phyloP scores from a whole-genome alignment of 306 rosid genomes.

The Albizia julibrissin region DNA sequence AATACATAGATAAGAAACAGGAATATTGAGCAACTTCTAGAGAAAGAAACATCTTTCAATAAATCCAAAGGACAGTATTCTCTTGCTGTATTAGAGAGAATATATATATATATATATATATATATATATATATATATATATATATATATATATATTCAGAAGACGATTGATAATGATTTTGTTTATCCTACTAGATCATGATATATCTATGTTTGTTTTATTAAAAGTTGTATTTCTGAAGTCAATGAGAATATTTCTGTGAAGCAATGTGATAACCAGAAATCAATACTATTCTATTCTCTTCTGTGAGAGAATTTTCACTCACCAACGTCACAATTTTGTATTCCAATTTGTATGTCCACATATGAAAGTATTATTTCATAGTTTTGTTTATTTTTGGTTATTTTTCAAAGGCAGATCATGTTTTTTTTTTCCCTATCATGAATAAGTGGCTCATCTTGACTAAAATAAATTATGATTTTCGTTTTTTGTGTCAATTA shows the following conservation, averaged over 20 bases:
- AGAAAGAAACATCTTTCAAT: slow-evolving; percentile 49
- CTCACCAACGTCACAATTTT: slow-evolving; percentile 24
- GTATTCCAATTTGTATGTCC: slow-evolving; percentile 14
- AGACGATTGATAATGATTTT: slow-evolving; percentile 19
- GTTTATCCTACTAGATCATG: slow-evolving; percentile 27
- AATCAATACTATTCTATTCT: slow-evolving; percentile 20
- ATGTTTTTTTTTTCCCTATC: not conserved
- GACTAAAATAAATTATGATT: not conserved
- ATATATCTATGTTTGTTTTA: slow-evolving; percentile 18
- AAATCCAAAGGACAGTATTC: slow-evolving; percentile 23
- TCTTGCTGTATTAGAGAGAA: slow-evolving; percentile 24
- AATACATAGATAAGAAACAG: slow-evolving; percentile 42
- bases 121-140: not conserved
- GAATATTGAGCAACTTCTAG: slow-evolving; percentile 51
- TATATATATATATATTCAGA: not conserved
- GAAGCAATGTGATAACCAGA: slow-evolving; percentile 34
- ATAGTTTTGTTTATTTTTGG: not conserved
- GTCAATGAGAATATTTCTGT: slow-evolving; percentile 45
- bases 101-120: not conserved
- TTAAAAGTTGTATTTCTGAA: slow-evolving; percentile 21
- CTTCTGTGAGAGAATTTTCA: slow-evolving; percentile 23
- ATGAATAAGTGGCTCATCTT: not conserved
- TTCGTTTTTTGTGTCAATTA: not conserved
- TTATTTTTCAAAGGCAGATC: not conserved
- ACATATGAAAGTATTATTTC: not conserved